These are phyloP conservation scores for Cyanidioschyzon merolae DNA, from an alignment of 23 red algal genomes.

Conservation along the genomic window DNA sequence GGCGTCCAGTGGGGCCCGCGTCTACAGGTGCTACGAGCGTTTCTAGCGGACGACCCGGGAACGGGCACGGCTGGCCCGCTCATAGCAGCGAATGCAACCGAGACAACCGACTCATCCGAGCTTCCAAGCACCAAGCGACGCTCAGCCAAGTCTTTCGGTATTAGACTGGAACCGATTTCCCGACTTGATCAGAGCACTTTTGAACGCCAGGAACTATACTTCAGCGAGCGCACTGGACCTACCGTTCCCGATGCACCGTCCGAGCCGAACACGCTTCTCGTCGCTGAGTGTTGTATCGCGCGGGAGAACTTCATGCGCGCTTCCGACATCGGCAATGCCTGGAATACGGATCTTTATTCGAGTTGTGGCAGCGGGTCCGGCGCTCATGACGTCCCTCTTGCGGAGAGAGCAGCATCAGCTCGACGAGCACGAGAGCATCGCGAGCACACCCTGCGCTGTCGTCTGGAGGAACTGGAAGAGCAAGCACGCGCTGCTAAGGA, in stretches of 20 bases:
- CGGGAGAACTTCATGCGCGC: slow-evolving; percentile 40
- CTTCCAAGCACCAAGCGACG: not conserved
- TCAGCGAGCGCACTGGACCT: slow-evolving; percentile 65
- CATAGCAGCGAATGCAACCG: not conserved
- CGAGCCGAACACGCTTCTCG: slow-evolving; percentile 71
- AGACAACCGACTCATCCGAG: not conserved
- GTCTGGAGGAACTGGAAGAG: not conserved
- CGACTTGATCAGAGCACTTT: not conserved
- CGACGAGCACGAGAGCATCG: slow-evolving; percentile 3
- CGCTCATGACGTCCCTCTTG: not conserved
- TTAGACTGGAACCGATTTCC: not conserved
- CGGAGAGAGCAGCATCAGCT: not conserved
- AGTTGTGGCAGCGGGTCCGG: not conserved
- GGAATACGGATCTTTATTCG: slow-evolving; percentile 26
- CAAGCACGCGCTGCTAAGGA: not conserved
- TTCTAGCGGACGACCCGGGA: slow-evolving; percentile 8
- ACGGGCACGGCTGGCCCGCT: no score
- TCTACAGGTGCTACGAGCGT: slow-evolving; percentile 15
- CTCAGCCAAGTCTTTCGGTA: not conserved
- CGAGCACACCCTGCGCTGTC: not conserved
- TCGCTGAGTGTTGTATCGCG: slow-evolving; percentile 33
- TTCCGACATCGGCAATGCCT: slow-evolving; percentile 41
- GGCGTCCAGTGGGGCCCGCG: slow-evolving; percentile 48
- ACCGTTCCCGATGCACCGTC: slow-evolving; percentile 10
- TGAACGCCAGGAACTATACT: slow-evolving; percentile 30